Percentiles rank a stretch among this genome's conserved stretches.
Conservation (phyloP, 768 basidiomycete species). For the Leccinum longicurvipes region DNA sequence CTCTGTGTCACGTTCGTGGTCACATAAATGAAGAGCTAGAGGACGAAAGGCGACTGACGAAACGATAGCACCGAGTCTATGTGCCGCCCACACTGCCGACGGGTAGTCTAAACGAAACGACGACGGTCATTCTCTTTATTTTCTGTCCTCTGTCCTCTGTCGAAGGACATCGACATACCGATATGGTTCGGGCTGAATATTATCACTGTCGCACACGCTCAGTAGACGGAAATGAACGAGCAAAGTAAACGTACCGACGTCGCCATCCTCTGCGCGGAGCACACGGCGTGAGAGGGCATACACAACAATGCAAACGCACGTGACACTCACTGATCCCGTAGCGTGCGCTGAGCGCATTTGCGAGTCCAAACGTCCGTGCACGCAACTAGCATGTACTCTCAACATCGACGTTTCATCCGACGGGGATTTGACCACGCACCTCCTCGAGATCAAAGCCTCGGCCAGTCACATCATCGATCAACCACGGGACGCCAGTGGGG, state of each 20-base stretch:
- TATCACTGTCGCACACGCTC: constrained; percentile 42
- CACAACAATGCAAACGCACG: constrained; percentile 1
- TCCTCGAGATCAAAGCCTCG: constrained; percentile 42
- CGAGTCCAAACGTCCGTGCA: constrained; percentile 47
- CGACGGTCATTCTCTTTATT: too few relatives aligned
- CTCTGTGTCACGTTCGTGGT: constrained; percentile 8
- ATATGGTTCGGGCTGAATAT: constrained; percentile 63
- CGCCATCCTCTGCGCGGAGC: constrained; percentile 39
- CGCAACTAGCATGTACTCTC: constrained; percentile 29
- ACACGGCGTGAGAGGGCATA: neutral
- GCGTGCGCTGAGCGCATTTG: constrained; percentile 48
- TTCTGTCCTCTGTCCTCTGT: neutral
- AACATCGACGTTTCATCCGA: neutral
- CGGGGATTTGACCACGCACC: constrained; percentile 34
- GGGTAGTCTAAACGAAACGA: constrained; percentile 45
- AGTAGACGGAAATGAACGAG: neutral
- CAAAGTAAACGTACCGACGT: constrained; percentile 43
- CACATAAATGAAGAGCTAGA: neutral
- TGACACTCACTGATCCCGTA: constrained; percentile 44
- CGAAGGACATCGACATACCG: constrained; percentile 35
- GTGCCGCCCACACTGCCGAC: constrained; percentile 55
- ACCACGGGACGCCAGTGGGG: constrained; percentile 45
- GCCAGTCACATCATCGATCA: constrained; percentile 59
- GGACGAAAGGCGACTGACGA: constrained; percentile 39
- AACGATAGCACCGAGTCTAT: constrained; percentile 53